Conservation (phyloP, 495 filamentous ascomycete species). For the Aspergillus baeticus region DNA sequence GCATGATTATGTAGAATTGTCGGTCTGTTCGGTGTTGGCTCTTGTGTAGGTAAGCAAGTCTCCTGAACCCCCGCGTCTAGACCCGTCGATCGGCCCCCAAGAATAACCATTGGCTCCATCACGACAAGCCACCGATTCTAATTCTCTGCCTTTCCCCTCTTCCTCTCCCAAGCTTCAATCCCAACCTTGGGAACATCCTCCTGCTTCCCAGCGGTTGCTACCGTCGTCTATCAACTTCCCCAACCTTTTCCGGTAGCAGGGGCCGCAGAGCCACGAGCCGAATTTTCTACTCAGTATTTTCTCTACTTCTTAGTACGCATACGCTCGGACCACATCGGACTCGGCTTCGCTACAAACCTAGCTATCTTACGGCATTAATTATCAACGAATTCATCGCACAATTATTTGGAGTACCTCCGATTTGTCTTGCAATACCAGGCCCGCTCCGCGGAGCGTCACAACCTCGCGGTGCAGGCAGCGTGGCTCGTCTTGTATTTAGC, state of each 20-base stretch:
- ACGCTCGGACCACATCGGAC: neutral
- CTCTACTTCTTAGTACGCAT: too few species aligned
- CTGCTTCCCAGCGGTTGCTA: neutral
- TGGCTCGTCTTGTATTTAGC: slow-evolving; percentile 14
- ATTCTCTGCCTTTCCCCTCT: slow-evolving; percentile 20
- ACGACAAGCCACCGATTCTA: slow-evolving; percentile 13
- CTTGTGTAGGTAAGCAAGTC: neutral
- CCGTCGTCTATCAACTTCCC: neutral
- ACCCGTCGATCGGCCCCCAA: slow-evolving; percentile 24
- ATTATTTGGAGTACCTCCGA: neutral
- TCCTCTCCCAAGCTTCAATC: slow-evolving; percentile 7
- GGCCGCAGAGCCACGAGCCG: too few species aligned
- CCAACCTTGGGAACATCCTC: neutral
- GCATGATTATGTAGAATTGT: too few species aligned
- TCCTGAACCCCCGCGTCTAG: slow-evolving; percentile 25
- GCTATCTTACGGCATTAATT: neutral
- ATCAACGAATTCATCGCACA: too few species aligned
- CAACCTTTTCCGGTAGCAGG: neutral
- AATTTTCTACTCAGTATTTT: too few species aligned
- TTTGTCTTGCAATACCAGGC: neutral
- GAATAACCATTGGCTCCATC: slow-evolving; percentile 14
- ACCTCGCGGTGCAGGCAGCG: slow-evolving; percentile 17
- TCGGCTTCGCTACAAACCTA: neutral
- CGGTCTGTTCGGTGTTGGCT: neutral
- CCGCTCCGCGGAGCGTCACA: slow-evolving; percentile 9